Percentiles rank a stretch among this genome's conserved stretches.
Evolutionary conservation across 441 rosid species (phyloP).

Genomic region (Syzygium syzygioides): DNA sequence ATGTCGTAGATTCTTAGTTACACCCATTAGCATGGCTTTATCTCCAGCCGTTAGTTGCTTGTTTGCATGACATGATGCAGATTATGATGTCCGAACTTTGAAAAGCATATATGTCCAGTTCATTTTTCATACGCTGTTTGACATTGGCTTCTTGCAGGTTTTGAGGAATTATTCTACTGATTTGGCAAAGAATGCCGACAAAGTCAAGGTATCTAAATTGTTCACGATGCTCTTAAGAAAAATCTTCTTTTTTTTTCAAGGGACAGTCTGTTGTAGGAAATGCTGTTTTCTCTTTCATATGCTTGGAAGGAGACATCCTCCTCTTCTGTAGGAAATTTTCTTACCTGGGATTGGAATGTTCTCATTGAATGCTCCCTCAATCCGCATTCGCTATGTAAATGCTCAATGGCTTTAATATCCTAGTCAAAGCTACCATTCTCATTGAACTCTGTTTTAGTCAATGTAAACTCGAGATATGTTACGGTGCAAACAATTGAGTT

Average conservation of each 20-base stretch:
- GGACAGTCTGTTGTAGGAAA: neutral
- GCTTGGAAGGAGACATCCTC: neutral
- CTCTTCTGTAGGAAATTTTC: neutral
- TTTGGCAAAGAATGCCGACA: slow-evolving; percentile 29
- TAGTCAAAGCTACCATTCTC: neutral
- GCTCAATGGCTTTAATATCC: neutral
- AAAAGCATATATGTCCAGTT: neutral
- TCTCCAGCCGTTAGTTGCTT: neutral
- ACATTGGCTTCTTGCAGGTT: slow-evolving; percentile 6
- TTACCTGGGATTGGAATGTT: neutral
- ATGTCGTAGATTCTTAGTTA: neutral
- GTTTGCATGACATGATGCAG: neutral
- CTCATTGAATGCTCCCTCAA: neutral
- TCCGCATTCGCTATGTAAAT: neutral
- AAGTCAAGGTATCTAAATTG: slow-evolving; percentile 48
- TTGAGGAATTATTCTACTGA: slow-evolving; percentile 41
- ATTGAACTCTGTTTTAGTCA: neutral
- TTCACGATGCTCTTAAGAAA: neutral
- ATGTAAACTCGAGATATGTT: neutral
- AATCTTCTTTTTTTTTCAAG: too few relatives aligned
- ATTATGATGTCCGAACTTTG: slow-evolving; percentile 25
- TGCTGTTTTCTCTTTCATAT: neutral
- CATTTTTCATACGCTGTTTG: neutral
- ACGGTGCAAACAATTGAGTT: neutral
- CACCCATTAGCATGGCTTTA: neutral